These are phyloP conservation scores for Penstemon davidsonii DNA, from an alignment of 257 asterid species.

Conservation along the genomic window DNA sequence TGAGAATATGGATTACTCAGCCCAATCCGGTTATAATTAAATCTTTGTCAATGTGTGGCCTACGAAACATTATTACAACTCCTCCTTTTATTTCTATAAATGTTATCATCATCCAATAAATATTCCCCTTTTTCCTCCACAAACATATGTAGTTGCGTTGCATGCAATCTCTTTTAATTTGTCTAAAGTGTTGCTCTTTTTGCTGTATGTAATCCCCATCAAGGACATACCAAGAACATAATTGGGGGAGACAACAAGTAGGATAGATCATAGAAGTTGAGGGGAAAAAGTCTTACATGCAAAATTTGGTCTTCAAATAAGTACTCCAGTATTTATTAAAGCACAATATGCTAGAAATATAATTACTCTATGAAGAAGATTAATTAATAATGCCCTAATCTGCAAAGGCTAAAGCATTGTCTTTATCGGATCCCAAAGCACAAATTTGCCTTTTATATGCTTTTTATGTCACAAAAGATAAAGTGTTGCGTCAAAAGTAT, in stretches of 20 bases:
- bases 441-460: slow-evolving; percentile 38
- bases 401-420: slow-evolving; percentile 18
- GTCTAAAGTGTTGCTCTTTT: slow-evolving; percentile 26
- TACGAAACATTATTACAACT: background rate
- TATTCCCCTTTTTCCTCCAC: background rate
- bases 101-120: no score
- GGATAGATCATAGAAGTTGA: background rate
- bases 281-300: no score
- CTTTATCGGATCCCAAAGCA: slow-evolving; percentile 49
- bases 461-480: background rate
- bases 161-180: slow-evolving; percentile 11
- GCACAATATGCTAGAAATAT: no score
- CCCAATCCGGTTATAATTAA: no score
- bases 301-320: no score
- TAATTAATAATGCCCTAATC: slow-evolving; percentile 26
- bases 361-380: no score
- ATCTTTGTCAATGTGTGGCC: no score
- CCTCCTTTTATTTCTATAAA: no score
- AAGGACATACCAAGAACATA: slow-evolving; percentile 2
- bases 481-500: slow-evolving; percentile 32
- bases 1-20: no score
- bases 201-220: slow-evolving; percentile 23
- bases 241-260: slow-evolving; percentile 4
- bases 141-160: slow-evolving; percentile 6
- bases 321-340: no score